A percentile compares a stretch with the other conserved stretches of the same genome.
phyloP scores from a whole-genome alignment of 352 stramenopile genomes.

The Pythium chondricola region DNA sequence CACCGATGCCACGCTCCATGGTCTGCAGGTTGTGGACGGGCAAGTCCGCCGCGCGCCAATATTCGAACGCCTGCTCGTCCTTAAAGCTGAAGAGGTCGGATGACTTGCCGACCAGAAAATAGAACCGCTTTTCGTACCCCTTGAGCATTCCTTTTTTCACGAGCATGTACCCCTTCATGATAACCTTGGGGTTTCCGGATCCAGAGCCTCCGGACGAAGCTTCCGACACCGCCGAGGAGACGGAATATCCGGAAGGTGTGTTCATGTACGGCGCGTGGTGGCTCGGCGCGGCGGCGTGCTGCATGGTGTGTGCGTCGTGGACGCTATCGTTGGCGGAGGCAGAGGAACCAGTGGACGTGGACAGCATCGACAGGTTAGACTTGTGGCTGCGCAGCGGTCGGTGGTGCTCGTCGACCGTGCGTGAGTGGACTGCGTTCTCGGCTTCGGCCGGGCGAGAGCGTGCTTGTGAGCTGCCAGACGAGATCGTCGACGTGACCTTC shows the following conservation, averaged over 20 bases:
- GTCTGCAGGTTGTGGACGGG: slow-evolving; percentile 22
- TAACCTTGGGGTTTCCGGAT: slow-evolving; percentile 2
- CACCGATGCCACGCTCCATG: slow-evolving; percentile 18
- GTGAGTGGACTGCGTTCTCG: neutral
- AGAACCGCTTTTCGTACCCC: slow-evolving; percentile 56
- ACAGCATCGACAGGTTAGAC: slow-evolving; percentile 7
- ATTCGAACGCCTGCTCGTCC: slow-evolving; percentile 55
- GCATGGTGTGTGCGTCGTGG: neutral
- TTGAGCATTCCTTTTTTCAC: slow-evolving; percentile 53
- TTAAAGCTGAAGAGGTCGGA: slow-evolving; percentile 55
- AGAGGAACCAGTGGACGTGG: neutral
- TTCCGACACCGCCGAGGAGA: neutral
- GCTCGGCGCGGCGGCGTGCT: neutral
- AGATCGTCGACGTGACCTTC: slow-evolving; percentile 1
- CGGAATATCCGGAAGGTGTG: neutral
- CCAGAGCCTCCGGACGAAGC: neutral
- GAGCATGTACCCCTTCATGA: slow-evolving; percentile 36
- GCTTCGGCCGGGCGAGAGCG: neutral
- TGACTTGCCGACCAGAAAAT: slow-evolving; percentile 35
- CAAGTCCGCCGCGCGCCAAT: slow-evolving; percentile 48
- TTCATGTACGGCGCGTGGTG: too few relatives aligned
- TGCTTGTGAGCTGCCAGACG: neutral
- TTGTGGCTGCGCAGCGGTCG: slow-evolving; percentile 1
- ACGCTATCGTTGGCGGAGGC: neutral
- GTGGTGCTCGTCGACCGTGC: neutral